A percentile compares a stretch with the other conserved stretches of the same genome.
phyloP scores from a whole-genome alignment of 169 alveolate genomes.

The Eimeria tenella region DNA sequence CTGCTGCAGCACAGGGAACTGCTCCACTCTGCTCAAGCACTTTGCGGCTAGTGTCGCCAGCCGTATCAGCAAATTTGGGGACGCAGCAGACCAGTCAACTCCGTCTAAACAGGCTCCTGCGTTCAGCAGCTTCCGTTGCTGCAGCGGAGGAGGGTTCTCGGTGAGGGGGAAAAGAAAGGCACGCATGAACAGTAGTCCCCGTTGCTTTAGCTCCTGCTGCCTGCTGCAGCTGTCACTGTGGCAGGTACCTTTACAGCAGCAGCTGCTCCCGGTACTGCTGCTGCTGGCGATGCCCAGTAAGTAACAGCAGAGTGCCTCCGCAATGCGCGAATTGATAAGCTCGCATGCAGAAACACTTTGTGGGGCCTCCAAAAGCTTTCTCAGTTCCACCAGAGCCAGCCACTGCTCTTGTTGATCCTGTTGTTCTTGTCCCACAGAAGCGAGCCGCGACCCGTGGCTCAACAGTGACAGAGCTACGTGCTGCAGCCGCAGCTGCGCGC shows the following conservation, averaged over 20 bases:
- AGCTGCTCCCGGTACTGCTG: neutral
- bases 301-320: slow-evolving; percentile 57
- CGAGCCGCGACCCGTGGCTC: slow-evolving; percentile 14
- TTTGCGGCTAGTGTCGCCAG: slow-evolving; percentile 69
- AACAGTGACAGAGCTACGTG: slow-evolving; percentile 22
- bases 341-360: slow-evolving; percentile 68
- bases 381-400: slow-evolving; percentile 52
- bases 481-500: slow-evolving; percentile 45
- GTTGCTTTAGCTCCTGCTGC: slow-evolving; percentile 32
- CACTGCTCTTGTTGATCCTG: slow-evolving; percentile 20
- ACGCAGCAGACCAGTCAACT: slow-evolving; percentile 63
- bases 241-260: neutral
- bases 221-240: slow-evolving; percentile 5
- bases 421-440: neutral
- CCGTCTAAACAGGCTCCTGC: neutral
- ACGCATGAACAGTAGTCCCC: slow-evolving; percentile 61
- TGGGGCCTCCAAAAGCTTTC: slow-evolving; percentile 56
- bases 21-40: slow-evolving; percentile 51
- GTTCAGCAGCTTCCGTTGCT: slow-evolving; percentile 33
- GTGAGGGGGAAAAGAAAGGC: slow-evolving; percentile 43
- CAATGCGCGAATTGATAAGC: slow-evolving; percentile 51
- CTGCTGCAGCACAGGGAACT: slow-evolving; percentile 1
- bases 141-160: slow-evolving; percentile 10
- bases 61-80: slow-evolving; percentile 49
- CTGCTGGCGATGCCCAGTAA: slow-evolving; percentile 32